Conservation (phyloP, 1,284 basidiomycete genomes). For the Abortiporus biennis region DNA sequence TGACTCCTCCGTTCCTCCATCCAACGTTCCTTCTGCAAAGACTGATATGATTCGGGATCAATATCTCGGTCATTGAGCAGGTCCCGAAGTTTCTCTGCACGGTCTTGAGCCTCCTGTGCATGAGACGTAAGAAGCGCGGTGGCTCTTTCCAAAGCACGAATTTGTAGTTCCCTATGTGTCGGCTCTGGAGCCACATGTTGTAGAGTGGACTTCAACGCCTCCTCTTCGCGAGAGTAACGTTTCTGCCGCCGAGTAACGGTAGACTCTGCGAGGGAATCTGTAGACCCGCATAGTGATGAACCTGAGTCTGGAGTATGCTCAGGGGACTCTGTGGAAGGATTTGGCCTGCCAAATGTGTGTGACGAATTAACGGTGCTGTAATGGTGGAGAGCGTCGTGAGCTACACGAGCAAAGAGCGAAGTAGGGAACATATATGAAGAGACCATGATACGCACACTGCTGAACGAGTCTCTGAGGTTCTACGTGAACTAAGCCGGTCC, state of each 20-base stretch:
- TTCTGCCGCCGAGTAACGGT: not conserved
- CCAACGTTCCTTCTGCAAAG: conserved; percentile 42
- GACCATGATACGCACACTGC: not conserved
- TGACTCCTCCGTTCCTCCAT: conserved; percentile 39
- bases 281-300: not conserved
- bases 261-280: not conserved
- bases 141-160: conserved; percentile 37
- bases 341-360: conserved; percentile 9
- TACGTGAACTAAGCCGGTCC: not conserved
- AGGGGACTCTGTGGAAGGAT: conserved; percentile 20
- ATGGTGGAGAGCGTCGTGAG: not conserved
- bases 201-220: conserved; percentile 29
- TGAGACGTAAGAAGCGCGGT: conserved; percentile 35
- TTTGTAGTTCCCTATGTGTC: conserved; percentile 38
- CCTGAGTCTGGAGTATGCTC: no score
- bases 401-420: not conserved
- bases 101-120: conserved; percentile 38
- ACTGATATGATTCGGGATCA: conserved; percentile 28
- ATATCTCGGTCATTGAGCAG: conserved; percentile 29
- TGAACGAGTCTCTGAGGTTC: not conserved
- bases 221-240: conserved; percentile 36
- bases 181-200: conserved; percentile 22
- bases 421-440: not conserved
- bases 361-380: conserved; percentile 4
- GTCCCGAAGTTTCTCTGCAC: conserved; percentile 32